These are phyloP conservation scores for Colletotrichum acutatum DNA, from an alignment of 2,329 filamentous ascomycete genomes.

Conservation along the genomic window DNA sequence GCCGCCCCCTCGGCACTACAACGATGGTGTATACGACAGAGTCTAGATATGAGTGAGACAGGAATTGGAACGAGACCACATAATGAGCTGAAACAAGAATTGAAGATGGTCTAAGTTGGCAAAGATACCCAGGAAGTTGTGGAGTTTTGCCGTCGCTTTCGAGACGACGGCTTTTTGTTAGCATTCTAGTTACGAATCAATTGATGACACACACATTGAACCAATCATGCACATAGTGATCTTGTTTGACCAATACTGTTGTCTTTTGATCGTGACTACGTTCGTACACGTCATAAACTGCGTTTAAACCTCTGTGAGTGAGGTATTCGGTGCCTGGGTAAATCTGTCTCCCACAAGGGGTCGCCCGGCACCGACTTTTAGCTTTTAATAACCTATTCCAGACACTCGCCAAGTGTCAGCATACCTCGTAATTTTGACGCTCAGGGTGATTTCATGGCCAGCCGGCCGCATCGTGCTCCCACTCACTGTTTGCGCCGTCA, in stretches of 20 bases:
- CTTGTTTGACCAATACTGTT: background rate
- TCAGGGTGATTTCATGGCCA: constrained; percentile 26
- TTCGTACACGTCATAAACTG: background rate
- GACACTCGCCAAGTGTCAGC: constrained; percentile 31
- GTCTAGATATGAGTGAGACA: constrained; percentile 30
- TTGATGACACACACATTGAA: background rate
- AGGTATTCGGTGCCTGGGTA: background rate
- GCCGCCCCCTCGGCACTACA: constrained; percentile 45
- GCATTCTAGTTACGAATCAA: background rate
- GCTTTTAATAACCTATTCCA: constrained; percentile 27
- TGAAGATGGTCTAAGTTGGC: background rate
- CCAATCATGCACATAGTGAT: background rate
- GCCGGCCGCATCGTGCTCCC: constrained; percentile 37
- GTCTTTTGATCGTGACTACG: background rate
- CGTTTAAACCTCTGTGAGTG: background rate
- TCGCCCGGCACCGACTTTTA: background rate
- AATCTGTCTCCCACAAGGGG: background rate
- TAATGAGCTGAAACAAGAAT: constrained; percentile 22
- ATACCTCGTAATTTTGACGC: constrained; percentile 1
- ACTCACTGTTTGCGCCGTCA: constrained; percentile 43
- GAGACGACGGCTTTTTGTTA: background rate
- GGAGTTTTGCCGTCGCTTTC: background rate
- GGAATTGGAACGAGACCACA: constrained; percentile 18
- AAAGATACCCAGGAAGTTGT: constrained; percentile 26
- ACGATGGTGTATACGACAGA: constrained; percentile 49